Evolutionary conservation across 225 moss, liverwort and hornwort species (phyloP).

Genomic region (Thuidium tamariscinum): DNA sequence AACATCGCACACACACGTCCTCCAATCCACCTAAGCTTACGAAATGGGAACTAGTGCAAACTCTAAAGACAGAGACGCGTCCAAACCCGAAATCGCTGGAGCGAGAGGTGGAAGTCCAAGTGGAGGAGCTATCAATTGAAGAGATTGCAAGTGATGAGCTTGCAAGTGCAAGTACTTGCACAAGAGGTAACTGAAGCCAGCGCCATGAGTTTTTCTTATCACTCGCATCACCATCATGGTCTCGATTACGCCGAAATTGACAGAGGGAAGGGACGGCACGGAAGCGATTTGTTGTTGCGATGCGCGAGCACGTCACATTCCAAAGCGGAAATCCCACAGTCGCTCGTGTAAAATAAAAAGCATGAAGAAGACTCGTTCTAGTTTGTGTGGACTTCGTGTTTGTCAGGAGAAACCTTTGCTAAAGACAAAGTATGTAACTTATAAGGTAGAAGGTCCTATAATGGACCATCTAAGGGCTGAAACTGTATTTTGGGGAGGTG

Average conservation of each 20-base stretch:
- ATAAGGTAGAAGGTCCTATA: too few species aligned
- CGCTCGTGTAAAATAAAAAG: neutral
- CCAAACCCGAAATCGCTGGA: neutral
- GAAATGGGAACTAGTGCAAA: neutral
- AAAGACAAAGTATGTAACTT: too few species aligned
- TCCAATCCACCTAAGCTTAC: neutral
- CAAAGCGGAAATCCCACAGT: neutral
- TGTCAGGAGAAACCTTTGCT: too few species aligned
- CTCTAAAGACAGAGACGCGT: neutral
- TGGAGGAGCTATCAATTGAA: neutral
- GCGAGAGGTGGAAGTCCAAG: neutral
- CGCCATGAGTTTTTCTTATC: neutral
- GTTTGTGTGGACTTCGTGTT: too few species aligned
- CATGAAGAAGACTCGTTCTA: too few species aligned
- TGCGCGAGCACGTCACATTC: neutral
- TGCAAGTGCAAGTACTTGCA: neutral
- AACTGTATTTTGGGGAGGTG: too few species aligned
- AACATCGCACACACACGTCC: slow-evolving; percentile 13
- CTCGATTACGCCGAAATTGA: neutral
- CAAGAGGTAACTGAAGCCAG: neutral
- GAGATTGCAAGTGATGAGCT: neutral
- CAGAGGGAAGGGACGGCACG: neutral
- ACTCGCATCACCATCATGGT: neutral
- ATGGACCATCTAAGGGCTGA: too few species aligned
- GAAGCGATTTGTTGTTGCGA: neutral